Evolutionary conservation across 257 asterid species (phyloP).

Genomic region (Salvia splendens): DNA sequence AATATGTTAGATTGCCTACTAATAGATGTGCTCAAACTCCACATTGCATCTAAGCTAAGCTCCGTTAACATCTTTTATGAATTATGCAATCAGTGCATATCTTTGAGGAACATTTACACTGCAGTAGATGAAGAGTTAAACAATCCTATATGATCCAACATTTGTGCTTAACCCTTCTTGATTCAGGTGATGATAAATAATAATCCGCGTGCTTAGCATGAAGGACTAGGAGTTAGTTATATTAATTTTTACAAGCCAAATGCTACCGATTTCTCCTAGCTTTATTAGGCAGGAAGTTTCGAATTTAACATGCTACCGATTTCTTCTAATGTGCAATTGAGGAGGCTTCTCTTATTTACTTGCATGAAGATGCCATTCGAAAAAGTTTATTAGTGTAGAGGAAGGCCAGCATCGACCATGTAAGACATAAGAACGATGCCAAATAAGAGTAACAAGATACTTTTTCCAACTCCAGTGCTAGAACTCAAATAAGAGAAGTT

Average conservation of each 20-base stretch:
- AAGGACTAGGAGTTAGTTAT: no score
- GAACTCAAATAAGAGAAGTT: background rate
- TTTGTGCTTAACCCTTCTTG: background rate
- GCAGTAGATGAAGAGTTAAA: background rate
- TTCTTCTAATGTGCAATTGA: no score
- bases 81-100: background rate
- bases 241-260: no score
- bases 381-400: no score
- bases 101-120: no score
- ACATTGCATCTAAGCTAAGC: conserved; percentile 7
- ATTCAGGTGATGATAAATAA: background rate
- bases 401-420: background rate
- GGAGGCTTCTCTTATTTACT: no score
- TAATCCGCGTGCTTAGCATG: no score
- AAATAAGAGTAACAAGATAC: background rate
- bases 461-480: background rate
- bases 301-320: no score
- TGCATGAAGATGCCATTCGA: no score
- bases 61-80: background rate
- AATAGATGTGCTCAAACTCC: conserved; percentile 1
- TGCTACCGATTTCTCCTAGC: no score
- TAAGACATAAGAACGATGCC: background rate
- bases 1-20: conserved; percentile 14
- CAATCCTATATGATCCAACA: background rate
- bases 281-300: no score